A percentile compares a stretch with the other conserved stretches of the same genome.
phyloP scores from a whole-genome alignment of 441 rosid species.

The Populus hybrid region DNA sequence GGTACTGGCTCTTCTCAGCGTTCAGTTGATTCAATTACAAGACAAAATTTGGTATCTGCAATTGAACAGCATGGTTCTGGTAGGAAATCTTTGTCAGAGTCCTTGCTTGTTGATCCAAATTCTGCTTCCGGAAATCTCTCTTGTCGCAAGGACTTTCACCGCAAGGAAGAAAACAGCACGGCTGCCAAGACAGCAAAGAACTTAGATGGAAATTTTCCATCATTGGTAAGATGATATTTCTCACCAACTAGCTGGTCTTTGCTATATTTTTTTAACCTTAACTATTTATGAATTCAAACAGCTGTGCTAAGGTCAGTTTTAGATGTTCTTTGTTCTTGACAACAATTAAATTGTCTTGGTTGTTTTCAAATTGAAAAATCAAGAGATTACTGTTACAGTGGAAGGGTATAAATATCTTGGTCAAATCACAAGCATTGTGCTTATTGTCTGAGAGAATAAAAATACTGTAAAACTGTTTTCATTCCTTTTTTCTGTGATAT shows the following conservation, averaged over 20 bases:
- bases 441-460: not conserved
- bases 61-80: slow-evolving; percentile 87
- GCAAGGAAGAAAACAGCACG: slow-evolving; percentile 56
- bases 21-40: slow-evolving; percentile 50
- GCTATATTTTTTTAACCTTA: not conserved
- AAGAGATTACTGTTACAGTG: not conserved
- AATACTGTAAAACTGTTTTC: not conserved
- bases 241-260: not conserved
- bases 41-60: slow-evolving; percentile 73
- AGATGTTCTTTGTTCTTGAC: not conserved
- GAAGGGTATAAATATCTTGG: not conserved
- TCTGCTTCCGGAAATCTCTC: slow-evolving; percentile 70
- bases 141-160: slow-evolving; percentile 70
- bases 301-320: not conserved
- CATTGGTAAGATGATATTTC: slow-evolving; percentile 39
- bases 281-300: slow-evolving; percentile 1
- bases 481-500: not conserved
- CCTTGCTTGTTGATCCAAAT: slow-evolving; percentile 48
- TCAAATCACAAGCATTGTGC: not conserved
- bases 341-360: not conserved
- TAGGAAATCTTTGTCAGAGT: slow-evolving; percentile 83
- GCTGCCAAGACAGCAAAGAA: slow-evolving; percentile 42
- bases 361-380: not conserved
- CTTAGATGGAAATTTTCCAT: slow-evolving; percentile 44
- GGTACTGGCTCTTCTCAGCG: slow-evolving; percentile 60